Evolutionary conservation across 2,329 filamentous ascomycete genomes (phyloP).

Genomic region (Fusarium napiforme): DNA sequence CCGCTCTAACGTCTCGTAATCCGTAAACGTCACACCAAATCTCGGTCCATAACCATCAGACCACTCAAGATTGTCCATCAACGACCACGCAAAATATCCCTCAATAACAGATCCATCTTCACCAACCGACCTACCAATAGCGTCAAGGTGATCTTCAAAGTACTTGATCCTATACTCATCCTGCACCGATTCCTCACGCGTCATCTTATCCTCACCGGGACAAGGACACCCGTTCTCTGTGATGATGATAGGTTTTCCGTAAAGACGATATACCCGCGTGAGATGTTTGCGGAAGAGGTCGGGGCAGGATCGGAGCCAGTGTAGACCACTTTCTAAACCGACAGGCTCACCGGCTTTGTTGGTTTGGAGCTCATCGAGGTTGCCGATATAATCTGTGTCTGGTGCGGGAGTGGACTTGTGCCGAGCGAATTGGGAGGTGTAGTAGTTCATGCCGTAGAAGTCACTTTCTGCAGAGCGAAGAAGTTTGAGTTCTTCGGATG

Average conservation of each 20-base stretch:
- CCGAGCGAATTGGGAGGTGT: slow-evolving; percentile 29
- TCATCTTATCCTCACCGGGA: slow-evolving; percentile 25
- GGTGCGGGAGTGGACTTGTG: background rate
- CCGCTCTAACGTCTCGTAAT: slow-evolving; percentile 28
- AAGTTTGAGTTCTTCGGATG: slow-evolving; percentile 41
- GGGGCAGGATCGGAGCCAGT: slow-evolving; percentile 29
- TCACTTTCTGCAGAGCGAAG: slow-evolving; percentile 40
- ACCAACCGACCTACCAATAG: slow-evolving; percentile 42
- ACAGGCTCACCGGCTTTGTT: slow-evolving; percentile 11
- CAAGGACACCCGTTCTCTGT: slow-evolving; percentile 34
- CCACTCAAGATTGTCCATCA: slow-evolving; percentile 38
- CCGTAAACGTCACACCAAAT: slow-evolving; percentile 27
- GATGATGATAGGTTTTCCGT: slow-evolving; percentile 30
- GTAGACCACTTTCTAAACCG: slow-evolving; percentile 9
- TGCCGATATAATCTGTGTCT: slow-evolving; percentile 19
- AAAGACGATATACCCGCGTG: slow-evolving; percentile 10
- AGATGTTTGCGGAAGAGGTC: slow-evolving; percentile 31
- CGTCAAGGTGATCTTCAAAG: slow-evolving; percentile 53
- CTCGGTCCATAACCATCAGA: slow-evolving; percentile 24
- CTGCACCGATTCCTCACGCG: slow-evolving; percentile 48
- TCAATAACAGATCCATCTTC: slow-evolving; percentile 14
- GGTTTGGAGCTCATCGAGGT: slow-evolving; percentile 18
- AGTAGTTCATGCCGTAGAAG: slow-evolving; percentile 37
- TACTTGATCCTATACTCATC: slow-evolving; percentile 52
- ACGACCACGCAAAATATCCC: slow-evolving; percentile 33